Evolutionary conservation across 768 basidiomycete genomes (phyloP).

Genomic region (Strobilomyces dryophilus): DNA sequence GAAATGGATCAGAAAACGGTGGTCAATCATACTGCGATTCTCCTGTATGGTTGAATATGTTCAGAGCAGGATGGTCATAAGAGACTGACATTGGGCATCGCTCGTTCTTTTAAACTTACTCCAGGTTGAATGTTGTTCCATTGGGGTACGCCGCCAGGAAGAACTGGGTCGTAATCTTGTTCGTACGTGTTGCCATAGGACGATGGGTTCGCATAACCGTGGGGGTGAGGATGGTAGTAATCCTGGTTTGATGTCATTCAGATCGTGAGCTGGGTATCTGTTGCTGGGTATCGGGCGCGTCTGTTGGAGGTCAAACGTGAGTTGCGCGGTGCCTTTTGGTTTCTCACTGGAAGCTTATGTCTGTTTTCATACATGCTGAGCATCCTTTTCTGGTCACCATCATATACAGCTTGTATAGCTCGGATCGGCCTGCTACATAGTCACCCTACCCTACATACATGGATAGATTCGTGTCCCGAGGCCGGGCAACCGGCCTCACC

Average conservation of each 20-base stretch:
- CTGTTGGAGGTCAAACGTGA: conserved; percentile 4
- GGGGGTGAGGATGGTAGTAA: conserved; percentile 20
- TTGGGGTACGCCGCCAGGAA: conserved; percentile 22
- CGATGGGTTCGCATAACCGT: conserved; percentile 11
- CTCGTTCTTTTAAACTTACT: conserved; percentile 28
- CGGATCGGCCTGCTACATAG: no score
- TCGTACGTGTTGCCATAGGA: conserved; percentile 10
- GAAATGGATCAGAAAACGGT: conserved; percentile 5
- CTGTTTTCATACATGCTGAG: no score
- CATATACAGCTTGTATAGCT: no score
- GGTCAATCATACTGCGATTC: conserved; percentile 27
- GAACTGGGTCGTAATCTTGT: conserved; percentile 30
- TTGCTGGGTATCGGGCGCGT: conserved; percentile 4
- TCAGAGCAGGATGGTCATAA: conserved; percentile 8
- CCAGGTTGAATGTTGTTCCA: conserved; percentile 18
- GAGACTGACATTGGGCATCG: conserved; percentile 31
- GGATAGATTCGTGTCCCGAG: neutral
- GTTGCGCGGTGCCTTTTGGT: neutral
- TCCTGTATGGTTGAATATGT: conserved; percentile 13
- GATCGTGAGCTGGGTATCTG: conserved; percentile 17
- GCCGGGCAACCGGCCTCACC: neutral
- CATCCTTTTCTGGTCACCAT: no score
- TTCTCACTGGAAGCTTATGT: neutral
- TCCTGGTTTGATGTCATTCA: conserved; percentile 26
- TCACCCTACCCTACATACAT: no score